Percentiles rank a stretch among this genome's conserved stretches.
Conservation (phyloP, 257 asterid genomes). For the Jaltomata sinuosa region DNA sequence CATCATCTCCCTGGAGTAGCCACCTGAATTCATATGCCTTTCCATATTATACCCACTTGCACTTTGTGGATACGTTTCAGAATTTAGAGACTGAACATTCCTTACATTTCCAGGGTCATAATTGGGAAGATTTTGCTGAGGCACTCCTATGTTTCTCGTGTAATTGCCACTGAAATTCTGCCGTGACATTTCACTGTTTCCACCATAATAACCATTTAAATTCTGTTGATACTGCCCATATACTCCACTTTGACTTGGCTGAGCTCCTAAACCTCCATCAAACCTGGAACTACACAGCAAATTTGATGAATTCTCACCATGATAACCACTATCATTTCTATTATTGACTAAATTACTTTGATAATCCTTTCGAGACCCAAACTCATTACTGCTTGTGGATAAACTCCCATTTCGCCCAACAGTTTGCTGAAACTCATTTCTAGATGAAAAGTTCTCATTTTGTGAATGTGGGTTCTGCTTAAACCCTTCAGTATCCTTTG, state of each 20-base stretch:
- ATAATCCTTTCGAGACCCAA: conserved; percentile 1
- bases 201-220: conserved; percentile 1
- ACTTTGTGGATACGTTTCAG: conserved; percentile 4
- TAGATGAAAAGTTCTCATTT: neutral
- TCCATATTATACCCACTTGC: neutral
- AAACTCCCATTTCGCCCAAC: conserved; percentile 1
- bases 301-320: neutral
- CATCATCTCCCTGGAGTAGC: neutral
- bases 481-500: neutral
- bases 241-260: neutral
- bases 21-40: neutral
- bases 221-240: conserved; percentile 6
- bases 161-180: conserved; percentile 16
- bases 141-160: conserved; percentile 1
- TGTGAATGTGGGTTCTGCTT: conserved; percentile 1
- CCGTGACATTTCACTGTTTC: neutral
- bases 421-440: too few relatives aligned
- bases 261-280: neutral
- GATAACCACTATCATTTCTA: conserved; percentile 1
- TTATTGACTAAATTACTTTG: neutral
- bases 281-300: neutral
- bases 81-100: conserved; percentile 5
- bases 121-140: conserved; percentile 6
- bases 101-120: conserved; percentile 13
- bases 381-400: neutral